Evolutionary conservation across 2,329 filamentous ascomycete species (phyloP).

Genomic region (Nothophaeocryptopus gaeumannii): DNA sequence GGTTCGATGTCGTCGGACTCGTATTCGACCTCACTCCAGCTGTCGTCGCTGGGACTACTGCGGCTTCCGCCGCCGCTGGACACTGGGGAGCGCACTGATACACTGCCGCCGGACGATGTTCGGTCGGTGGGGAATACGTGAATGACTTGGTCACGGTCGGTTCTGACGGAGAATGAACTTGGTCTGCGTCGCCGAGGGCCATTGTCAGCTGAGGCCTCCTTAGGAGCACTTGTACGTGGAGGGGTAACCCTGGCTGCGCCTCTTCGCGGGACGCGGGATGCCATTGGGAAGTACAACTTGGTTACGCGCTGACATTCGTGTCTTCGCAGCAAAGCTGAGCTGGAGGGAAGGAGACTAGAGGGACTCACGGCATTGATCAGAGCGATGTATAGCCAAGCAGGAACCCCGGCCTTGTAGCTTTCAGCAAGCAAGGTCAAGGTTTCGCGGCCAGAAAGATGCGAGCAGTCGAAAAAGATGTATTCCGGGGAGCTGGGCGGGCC

Average conservation of each 20-base stretch:
- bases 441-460: constrained; percentile 15
- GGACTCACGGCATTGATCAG: constrained; percentile 28
- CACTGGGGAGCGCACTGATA: constrained; percentile 30
- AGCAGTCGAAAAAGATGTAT: constrained; percentile 2
- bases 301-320: constrained; percentile 1
- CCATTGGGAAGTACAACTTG: constrained; percentile 15
- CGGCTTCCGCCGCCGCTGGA: constrained; percentile 29
- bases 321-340: constrained; percentile 1
- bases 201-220: constrained; percentile 22
- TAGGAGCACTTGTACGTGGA: constrained; percentile 15
- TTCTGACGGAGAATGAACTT: constrained; percentile 22
- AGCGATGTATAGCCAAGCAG: constrained; percentile 18
- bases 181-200: constrained; percentile 20
- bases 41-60: constrained; percentile 29
- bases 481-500: constrained; percentile 17
- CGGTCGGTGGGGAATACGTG: constrained; percentile 26
- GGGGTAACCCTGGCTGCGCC: constrained; percentile 17
- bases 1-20: constrained; percentile 45
- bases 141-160: constrained; percentile 26
- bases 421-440: constrained; percentile 26
- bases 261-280: constrained; percentile 19
- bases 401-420: constrained; percentile 22
- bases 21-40: constrained; percentile 33
- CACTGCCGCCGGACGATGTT: constrained; percentile 31
- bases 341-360: constrained; percentile 5